phyloP scores from a whole-genome alignment of 2,329 filamentous ascomycete genomes.

The Exophiala viscosa region DNA sequence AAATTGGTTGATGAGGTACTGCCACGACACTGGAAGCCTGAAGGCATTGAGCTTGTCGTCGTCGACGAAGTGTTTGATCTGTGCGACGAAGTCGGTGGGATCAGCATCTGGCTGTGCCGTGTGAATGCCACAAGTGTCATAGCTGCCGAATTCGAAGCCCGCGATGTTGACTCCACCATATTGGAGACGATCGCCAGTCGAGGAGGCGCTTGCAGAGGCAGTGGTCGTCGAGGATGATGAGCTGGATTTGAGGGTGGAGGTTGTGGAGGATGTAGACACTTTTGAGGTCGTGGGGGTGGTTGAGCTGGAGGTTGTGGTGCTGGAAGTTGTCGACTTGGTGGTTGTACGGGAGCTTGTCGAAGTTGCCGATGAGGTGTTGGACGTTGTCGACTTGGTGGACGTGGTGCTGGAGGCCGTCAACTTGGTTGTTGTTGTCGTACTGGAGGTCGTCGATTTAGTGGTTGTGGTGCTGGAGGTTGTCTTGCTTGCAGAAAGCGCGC shows the following conservation, averaged over 20 bases:
- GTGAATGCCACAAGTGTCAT: slow-evolving; percentile 9
- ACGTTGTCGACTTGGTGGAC: not conserved
- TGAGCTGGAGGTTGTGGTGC: not conserved
- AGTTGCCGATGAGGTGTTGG: not conserved
- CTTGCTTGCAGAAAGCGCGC: not conserved
- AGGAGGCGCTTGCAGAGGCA: not conserved
- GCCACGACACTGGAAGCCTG: slow-evolving; percentile 58
- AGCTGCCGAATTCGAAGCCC: slow-evolving; percentile 49
- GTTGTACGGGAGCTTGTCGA: no score
- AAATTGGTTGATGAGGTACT: slow-evolving; percentile 55
- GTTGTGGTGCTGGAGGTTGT: not conserved
- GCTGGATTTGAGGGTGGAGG: not conserved
- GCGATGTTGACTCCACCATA: slow-evolving; percentile 43
- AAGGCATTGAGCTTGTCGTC: slow-evolving; percentile 55
- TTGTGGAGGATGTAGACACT: not conserved
- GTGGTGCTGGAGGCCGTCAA: not conserved
- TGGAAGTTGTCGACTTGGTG: not conserved
- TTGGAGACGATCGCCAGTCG: not conserved
- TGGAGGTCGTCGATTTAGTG: not conserved
- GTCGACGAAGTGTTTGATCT: slow-evolving; percentile 56
- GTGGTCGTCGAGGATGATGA: not conserved
- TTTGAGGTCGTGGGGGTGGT: not conserved
- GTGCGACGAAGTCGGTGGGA: slow-evolving; percentile 40
- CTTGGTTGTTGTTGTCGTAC: not conserved
- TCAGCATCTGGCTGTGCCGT: slow-evolving; percentile 2